Conservation (phyloP, 306 rosid genomes). For the Begonia peltatifolia region DNA sequence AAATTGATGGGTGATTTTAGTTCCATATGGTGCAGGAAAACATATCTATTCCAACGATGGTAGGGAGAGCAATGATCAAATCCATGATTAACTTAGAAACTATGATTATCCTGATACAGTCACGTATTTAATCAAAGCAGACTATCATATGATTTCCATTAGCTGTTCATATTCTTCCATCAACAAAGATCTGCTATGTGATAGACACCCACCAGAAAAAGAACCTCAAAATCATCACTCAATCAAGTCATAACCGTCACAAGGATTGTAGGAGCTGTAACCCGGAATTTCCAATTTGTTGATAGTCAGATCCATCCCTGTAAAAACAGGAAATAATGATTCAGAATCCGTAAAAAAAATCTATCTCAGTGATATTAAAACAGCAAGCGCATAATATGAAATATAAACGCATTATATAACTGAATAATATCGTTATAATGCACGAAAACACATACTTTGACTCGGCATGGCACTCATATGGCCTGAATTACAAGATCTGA, state of each 20-base stretch:
- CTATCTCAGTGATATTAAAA: background rate
- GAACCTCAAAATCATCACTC: background rate
- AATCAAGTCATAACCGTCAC: slow-evolving; percentile 7
- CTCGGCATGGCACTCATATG: slow-evolving; percentile 1
- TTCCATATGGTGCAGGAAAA: too few species aligned
- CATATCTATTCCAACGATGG: too few species aligned
- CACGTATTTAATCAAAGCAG: too few species aligned
- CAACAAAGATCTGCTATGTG: too few species aligned
- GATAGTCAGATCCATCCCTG: slow-evolving; percentile 8
- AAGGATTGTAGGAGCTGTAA: slow-evolving; percentile 5
- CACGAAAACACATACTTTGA: slow-evolving; percentile 4
- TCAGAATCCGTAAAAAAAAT: too few species aligned
- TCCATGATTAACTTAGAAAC: too few species aligned
- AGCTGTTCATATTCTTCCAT: too few species aligned
- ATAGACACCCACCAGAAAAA: too few species aligned
- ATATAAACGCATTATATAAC: background rate
- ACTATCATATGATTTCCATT: too few species aligned
- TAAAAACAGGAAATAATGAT: background rate
- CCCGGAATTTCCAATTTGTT: slow-evolving; percentile 7
- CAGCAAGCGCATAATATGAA: background rate
- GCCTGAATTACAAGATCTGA: slow-evolving; percentile 4
- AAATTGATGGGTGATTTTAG: too few species aligned
- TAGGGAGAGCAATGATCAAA: too few species aligned
- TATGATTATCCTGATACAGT: too few species aligned
- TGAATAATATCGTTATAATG: background rate